phyloP scores from a whole-genome alignment of 2,329 filamentous ascomycete species.

The Aspergillus sp. region DNA sequence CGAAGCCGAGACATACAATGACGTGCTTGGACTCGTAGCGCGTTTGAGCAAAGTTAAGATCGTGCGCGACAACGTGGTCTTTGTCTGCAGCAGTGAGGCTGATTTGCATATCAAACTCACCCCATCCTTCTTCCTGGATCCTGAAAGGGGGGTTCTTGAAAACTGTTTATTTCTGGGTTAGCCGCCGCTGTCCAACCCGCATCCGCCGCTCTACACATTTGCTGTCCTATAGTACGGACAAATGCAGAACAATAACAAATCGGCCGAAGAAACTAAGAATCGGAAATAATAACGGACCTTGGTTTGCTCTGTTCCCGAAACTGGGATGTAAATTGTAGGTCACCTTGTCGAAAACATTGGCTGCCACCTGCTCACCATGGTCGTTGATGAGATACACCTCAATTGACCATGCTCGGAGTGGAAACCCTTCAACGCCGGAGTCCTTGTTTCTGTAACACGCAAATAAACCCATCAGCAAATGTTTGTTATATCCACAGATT shows the following conservation, averaged over 20 bases:
- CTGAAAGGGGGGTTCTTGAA: slow-evolving; percentile 84
- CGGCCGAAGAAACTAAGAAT: neutral
- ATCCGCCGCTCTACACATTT: neutral
- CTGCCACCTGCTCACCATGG: slow-evolving; percentile 77
- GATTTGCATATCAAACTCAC: slow-evolving; percentile 95
- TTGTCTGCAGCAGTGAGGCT: slow-evolving; percentile 82
- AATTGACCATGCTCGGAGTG: slow-evolving; percentile 90
- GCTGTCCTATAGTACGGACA: neutral
- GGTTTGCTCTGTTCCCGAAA: slow-evolving; percentile 76
- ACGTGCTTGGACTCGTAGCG: slow-evolving; percentile 80
- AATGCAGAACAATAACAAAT: neutral
- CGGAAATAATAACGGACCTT: slow-evolving; percentile 62
- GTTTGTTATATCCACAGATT: neutral
- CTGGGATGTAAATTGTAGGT: slow-evolving; percentile 92
- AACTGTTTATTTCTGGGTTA: slow-evolving; percentile 48
- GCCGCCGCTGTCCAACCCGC: neutral
- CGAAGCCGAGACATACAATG: slow-evolving; percentile 52
- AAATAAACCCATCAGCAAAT: slow-evolving; percentile 15
- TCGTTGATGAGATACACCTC: slow-evolving; percentile 82
- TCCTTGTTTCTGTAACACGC: slow-evolving; percentile 66
- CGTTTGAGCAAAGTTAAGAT: slow-evolving; percentile 83
- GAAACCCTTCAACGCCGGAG: slow-evolving; percentile 80
- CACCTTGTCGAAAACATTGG: slow-evolving; percentile 86
- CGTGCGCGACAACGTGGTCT: slow-evolving; percentile 78
- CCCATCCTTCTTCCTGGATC: slow-evolving; percentile 94